Conservation (phyloP, 225 moss, liverwort and hornwort species). For the Pleurozium schreberi region DNA sequence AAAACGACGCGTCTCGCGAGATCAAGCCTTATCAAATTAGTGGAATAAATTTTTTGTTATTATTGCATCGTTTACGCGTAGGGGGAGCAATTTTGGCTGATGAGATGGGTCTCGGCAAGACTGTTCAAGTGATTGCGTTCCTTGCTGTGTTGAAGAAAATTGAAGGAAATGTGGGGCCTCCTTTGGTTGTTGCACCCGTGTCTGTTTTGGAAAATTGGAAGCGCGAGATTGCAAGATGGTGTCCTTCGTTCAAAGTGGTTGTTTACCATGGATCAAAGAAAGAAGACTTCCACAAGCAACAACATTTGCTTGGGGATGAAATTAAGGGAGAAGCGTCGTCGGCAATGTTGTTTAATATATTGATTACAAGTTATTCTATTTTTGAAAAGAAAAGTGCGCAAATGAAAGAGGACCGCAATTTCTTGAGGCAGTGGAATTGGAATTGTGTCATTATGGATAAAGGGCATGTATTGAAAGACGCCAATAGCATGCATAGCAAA, state of each 20-base stretch:
- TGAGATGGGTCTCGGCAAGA: not conserved
- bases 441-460: no score
- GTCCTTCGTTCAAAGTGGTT: not conserved
- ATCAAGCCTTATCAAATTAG: not conserved
- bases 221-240: not conserved
- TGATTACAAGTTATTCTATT: no score
- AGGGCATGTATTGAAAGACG: no score
- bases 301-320: no score
- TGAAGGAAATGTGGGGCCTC: not conserved
- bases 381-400: no score
- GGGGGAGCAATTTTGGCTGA: not conserved
- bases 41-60: not conserved
- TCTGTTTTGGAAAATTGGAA: not conserved
- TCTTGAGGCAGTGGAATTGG: no score
- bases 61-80: not conserved
- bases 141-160: not conserved
- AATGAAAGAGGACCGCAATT: no score
- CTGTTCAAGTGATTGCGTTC: not conserved
- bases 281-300: no score
- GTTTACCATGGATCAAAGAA: not conserved
- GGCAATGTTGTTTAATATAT: no score
- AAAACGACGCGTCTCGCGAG: rapidly evolving
- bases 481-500: no score
- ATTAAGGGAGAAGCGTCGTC: no score
- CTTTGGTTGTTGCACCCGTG: not conserved